Conservation (phyloP, 1,284 basidiomycete species). For the Rhodotorula sp. region DNA sequence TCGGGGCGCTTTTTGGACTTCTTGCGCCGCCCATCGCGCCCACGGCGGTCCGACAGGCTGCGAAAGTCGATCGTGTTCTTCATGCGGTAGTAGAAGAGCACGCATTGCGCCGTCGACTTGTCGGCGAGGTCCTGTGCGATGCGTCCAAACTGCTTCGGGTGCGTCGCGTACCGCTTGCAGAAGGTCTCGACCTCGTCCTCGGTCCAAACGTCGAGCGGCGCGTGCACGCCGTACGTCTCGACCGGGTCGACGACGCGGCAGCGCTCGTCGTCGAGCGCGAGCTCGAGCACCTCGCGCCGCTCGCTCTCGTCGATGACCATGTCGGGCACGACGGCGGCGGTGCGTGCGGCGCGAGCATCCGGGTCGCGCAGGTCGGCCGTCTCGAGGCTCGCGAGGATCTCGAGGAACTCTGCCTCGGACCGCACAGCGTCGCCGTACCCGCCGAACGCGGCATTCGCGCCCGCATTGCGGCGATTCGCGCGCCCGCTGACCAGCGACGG, state of each 20-base stretch:
- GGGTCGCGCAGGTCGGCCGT: conserved; percentile 91
- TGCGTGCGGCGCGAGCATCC: conserved; percentile 77
- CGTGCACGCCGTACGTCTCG: conserved; percentile 71
- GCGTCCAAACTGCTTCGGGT: conserved; percentile 89
- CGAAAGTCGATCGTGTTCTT: conserved; percentile 91
- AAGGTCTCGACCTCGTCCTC: conserved; percentile 79
- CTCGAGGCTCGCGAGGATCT: conserved; percentile 88
- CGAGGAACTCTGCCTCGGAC: conserved; percentile 95
- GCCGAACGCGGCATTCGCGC: conserved; percentile 13
- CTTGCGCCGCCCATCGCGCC: conserved; percentile 46
- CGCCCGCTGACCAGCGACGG: conserved; percentile 35
- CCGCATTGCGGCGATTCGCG: conserved; percentile 38
- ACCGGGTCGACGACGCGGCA: conserved; percentile 74
- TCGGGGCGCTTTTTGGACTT: conserved; percentile 47
- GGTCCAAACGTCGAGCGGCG: conserved; percentile 67
- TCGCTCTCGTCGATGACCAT: conserved; percentile 73
- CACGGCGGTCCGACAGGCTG: conserved; percentile 56
- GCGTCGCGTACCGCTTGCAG: conserved; percentile 74
- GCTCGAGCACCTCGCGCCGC: conserved; percentile 56
- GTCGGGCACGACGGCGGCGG: conserved; percentile 88
- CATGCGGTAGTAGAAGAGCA: conserved; percentile 91
- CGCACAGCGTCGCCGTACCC: conserved; percentile 77
- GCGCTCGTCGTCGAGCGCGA: conserved; percentile 78
- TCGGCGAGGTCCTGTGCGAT: conserved; percentile 79
- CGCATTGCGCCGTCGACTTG: conserved; percentile 87